Evolutionary conservation across 257 asterid genomes (phyloP).

Genomic region (Penstemon newberryi): DNA sequence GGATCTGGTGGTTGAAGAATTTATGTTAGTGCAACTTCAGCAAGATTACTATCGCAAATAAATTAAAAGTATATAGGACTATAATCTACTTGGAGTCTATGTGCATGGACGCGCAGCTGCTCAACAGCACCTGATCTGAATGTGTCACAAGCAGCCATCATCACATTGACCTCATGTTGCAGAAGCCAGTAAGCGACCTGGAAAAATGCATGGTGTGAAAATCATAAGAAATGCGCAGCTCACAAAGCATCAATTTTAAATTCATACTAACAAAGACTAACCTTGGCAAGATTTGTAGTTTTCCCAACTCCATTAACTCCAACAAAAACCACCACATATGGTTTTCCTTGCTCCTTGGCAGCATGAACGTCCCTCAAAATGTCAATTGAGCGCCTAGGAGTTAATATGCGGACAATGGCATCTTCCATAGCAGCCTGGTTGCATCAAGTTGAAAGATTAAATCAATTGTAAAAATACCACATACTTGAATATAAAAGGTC

Average conservation of each 20-base stretch:
- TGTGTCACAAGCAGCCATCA: constrained; percentile 99
- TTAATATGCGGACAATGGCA: constrained; percentile 93
- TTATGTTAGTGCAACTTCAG: constrained; percentile 21
- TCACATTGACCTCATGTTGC: constrained; percentile 76
- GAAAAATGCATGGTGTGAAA: no score
- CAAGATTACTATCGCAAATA: constrained; percentile 9
- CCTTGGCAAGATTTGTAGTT: constrained; percentile 98
- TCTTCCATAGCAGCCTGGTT: constrained; percentile 95
- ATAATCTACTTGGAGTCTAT: constrained; percentile 70
- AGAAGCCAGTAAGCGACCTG: constrained; percentile 79
- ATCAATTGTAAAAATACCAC: background rate
- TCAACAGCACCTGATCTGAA: constrained; percentile 99
- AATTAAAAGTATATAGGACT: background rate
- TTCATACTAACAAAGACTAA: constrained; percentile 8
- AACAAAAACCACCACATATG: constrained; percentile 94
- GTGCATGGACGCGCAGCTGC: constrained; percentile 97
- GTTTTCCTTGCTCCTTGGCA: constrained; percentile 89
- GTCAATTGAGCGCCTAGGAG: constrained; percentile 95
- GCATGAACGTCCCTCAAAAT: constrained; percentile 94
- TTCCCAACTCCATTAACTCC: constrained; percentile 99
- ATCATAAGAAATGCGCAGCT: no score
- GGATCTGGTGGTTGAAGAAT: constrained; percentile 50
- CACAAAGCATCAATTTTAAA: no score
- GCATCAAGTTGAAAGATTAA: constrained; percentile 23
- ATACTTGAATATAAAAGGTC: background rate